Base-by-base conservation (phyloP, 148 eudicot genomes). In the Chenopodium album region DNA sequence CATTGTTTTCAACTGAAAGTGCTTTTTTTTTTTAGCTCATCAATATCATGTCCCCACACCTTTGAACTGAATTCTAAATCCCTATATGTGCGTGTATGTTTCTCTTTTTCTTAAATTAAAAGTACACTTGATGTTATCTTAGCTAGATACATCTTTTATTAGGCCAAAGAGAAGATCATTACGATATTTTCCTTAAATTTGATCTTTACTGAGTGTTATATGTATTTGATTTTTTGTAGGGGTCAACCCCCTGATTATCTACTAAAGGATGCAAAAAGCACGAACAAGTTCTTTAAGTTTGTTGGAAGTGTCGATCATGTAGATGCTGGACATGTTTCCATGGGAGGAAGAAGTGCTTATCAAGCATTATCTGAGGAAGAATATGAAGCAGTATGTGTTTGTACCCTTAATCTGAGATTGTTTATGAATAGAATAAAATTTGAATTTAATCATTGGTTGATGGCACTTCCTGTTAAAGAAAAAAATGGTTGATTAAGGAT, bases 231-330 rank as follows among this genome's bases (percentile, higher is more conserved):
- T 69, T 64, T 82, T 71, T 90, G 87, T 76, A 96, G 99, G 86
- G 97, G 88, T 72, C 99, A 91, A 88, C 99, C 98, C 75, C 98
- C 99, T 80, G 99, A 96, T 88, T 88, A 92, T 90, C 87, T 96
- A 71, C 88, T 96, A 28, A 89, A 87, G 83, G 93, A 90, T 79
- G 92, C 97, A 75, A 96, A 96, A 84, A 91, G 88, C 79, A 91
- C 98, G 8, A 90, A 89, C 88, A 96, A 92, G 87, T 96, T 94
- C 85, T 96, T 96, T 88, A 96, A 96, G 82, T 88, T 85, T 86
- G 88, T 88, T 82, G 98, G 95, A 80, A 90, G 86, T 80, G 85
- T 87, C 77, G 89, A 82, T 75, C 88, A 85, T 79, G 90, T 85
- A 79, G 94, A 88, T 62, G 80, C 71, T 56, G 85, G 83, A n/a